Percentiles rank a stretch among this genome's conserved stretches.
Conservation (phyloP, 1,284 basidiomycete genomes). For the Ustilago xerochloae region DNA sequence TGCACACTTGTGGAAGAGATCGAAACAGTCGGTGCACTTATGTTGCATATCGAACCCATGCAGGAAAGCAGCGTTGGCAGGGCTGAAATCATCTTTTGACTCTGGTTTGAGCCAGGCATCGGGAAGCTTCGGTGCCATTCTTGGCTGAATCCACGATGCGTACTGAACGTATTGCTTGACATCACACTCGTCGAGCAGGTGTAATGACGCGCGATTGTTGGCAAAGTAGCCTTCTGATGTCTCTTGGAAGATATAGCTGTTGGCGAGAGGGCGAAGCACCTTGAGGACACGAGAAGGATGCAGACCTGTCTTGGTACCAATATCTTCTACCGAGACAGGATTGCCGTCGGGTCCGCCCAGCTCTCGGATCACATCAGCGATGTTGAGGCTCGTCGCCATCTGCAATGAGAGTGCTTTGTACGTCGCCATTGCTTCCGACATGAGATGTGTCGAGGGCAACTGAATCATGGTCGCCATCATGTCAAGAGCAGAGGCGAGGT, state of each 20-base stretch:
- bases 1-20: constrained; percentile 6
- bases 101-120: constrained; percentile 18
- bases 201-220: constrained; percentile 30
- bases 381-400: constrained; percentile 26
- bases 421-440: constrained; percentile 22
- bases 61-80: constrained; percentile 14
- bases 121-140: constrained; percentile 7
- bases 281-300: constrained; percentile 16
- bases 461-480: constrained; percentile 37
- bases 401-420: constrained; percentile 22
- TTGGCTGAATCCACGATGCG: constrained; percentile 9
- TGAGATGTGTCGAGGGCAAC: constrained; percentile 10
- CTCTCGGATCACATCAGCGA: constrained; percentile 27
- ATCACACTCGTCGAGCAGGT: constrained; percentile 18
- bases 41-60: constrained; percentile 15
- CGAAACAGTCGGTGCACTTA: constrained; percentile 5
- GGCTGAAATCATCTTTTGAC: constrained; percentile 4
- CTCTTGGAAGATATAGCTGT: constrained; percentile 36
- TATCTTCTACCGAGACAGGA: constrained; percentile 17
- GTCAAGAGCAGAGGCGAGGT: constrained; percentile 21
- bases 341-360: constrained; percentile 8
- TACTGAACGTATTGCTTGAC: constrained; percentile 31
- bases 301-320: constrained; percentile 9
- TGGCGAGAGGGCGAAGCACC: constrained; percentile 26
- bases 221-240: constrained; percentile 21